phyloP scores from a whole-genome alignment of 2,329 filamentous ascomycete species.

The Colletotrichum sp. region DNA sequence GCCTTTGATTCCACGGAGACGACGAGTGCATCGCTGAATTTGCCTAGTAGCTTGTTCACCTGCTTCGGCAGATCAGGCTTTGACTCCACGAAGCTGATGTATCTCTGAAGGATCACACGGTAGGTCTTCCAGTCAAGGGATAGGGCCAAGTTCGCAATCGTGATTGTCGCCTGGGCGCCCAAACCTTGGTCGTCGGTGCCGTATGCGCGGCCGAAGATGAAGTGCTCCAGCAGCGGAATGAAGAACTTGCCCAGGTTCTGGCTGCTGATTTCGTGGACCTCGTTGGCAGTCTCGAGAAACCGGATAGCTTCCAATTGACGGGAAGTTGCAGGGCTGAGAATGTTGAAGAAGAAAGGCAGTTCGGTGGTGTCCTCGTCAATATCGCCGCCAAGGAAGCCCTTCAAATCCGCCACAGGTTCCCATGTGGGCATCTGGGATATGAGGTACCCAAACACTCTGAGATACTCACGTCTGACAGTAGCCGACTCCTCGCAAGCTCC shows the following conservation, averaged over 20 bases:
- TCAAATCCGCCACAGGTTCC: conserved; percentile 75
- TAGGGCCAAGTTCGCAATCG: conserved; percentile 75
- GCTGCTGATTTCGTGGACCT: conserved; percentile 68
- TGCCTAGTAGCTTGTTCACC: conserved; percentile 80
- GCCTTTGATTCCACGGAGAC: conserved; percentile 47
- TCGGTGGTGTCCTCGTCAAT: conserved; percentile 68
- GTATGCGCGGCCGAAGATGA: conserved; percentile 83
- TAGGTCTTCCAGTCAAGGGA: conserved; percentile 92
- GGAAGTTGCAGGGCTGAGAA: conserved; percentile 87
- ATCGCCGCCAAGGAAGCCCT: conserved; percentile 62
- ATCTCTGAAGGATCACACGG: conserved; percentile 81
- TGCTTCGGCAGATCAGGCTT: conserved; percentile 87
- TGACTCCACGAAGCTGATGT: conserved; percentile 79
- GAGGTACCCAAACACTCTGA: conserved; percentile 80
- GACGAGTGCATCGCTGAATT: conserved; percentile 78
- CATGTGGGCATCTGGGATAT: conserved; percentile 74
- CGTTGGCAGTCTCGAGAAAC: conserved; percentile 73
- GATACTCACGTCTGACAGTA: conserved; percentile 81
- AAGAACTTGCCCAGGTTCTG: conserved; percentile 86
- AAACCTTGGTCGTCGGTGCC: conserved; percentile 81
- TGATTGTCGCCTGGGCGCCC: conserved; percentile 82
- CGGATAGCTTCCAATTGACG: conserved; percentile 85
- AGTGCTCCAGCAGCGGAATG: conserved; percentile 91
- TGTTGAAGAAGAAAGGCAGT: conserved; percentile 87
- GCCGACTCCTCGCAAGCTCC: conserved; percentile 83